phyloP scores from a whole-genome alignment of 306 rosid genomes.

The Begonia fuchsioides region DNA sequence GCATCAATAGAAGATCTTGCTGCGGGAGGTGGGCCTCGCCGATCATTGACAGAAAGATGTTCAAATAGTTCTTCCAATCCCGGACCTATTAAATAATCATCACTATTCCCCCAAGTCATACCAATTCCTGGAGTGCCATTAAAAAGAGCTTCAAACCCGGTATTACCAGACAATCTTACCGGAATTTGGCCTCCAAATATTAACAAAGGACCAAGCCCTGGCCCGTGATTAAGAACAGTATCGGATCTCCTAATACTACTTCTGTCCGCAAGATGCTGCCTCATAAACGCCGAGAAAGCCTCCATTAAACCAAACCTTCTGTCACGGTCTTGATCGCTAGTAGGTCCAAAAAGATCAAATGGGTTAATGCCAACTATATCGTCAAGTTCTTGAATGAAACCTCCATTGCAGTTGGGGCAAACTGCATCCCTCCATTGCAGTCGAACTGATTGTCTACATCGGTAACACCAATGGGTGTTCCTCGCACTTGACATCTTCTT shows the following conservation, averaged over 20 bases:
- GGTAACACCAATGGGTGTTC: constrained; percentile 16
- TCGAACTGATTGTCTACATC: constrained; percentile 8
- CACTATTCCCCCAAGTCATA: constrained; percentile 7
- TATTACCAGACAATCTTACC: constrained; percentile 6
- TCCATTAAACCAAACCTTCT: constrained; percentile 6
- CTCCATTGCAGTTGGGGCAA: constrained; percentile 15
- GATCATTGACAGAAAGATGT: constrained; percentile 8
- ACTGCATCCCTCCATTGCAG: constrained; percentile 8
- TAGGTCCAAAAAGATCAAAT: constrained; percentile 10
- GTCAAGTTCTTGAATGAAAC: constrained; percentile 15
- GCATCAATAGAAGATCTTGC: constrained; percentile 11
- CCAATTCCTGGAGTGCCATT: constrained; percentile 11
- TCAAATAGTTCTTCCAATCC: constrained; percentile 16
- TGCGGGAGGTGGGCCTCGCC: constrained; percentile 14
- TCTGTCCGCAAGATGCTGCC: constrained; percentile 11
- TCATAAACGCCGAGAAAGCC: constrained; percentile 13
- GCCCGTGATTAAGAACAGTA: constrained; percentile 6
- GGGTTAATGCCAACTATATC: constrained; percentile 9
- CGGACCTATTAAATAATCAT: constrained; percentile 12
- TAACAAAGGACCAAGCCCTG: constrained; percentile 9
- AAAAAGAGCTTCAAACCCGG: constrained; percentile 11
- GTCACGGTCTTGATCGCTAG: constrained; percentile 4
- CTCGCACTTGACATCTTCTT: constrained; percentile 10
- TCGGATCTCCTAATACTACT: constrained; percentile 12
- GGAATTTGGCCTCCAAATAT: constrained; percentile 16